Evolutionary conservation across 768 basidiomycete species (phyloP), one percentile per base, ranked within the genome.

Genomic region (Tylopilus rubrobrunneus): DNA sequence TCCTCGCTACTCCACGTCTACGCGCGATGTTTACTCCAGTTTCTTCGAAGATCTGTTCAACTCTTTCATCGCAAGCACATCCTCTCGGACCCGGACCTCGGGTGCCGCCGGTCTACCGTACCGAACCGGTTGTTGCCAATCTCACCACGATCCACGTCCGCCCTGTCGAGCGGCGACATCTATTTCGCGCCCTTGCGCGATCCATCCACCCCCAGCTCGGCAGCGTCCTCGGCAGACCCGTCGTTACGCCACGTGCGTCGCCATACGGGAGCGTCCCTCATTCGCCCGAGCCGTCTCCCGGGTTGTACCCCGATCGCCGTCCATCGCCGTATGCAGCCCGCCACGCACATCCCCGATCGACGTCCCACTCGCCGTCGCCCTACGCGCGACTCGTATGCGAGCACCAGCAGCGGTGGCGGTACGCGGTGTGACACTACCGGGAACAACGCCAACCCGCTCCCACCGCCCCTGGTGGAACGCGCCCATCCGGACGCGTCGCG

Each of bases 401-500:
- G 40, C 4, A 33, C 31, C 0, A 29, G 42, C 31, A 40, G 12
- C 6, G 47, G n/a, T 29, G 11, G 15, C 12, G 29, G 29, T 10
- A 31, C 10, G 17, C 49, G 66, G 43, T 64, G 60, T 7, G 60
- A 62, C 31, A 15, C 34, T 12, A 31, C 8, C 29, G 10, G 29
- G 8, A 31, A 10, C 29, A 10, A 10, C 29, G 14, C 2, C 34
- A 70, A 70, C 44, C 67, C 67, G 8, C 67, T 70, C 28, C 68
- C 68, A 0, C 56, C 64, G 3, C 68, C 68, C 1, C 68, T 70
- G 9, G 36, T 62, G 17, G 70, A 71, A 46, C 66, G 64, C 7
- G 36, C 60, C 0, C 52, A 23, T 36, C 48, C 45, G 0, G 70
- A 68, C n/a, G 57, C 58, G 9, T 66, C 72, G 5, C 56, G 64